Evolutionary conservation across 768 basidiomycete species (phyloP), one percentile per base, ranked within the genome.

Genomic region (Clitopilus hobsonii): DNA sequence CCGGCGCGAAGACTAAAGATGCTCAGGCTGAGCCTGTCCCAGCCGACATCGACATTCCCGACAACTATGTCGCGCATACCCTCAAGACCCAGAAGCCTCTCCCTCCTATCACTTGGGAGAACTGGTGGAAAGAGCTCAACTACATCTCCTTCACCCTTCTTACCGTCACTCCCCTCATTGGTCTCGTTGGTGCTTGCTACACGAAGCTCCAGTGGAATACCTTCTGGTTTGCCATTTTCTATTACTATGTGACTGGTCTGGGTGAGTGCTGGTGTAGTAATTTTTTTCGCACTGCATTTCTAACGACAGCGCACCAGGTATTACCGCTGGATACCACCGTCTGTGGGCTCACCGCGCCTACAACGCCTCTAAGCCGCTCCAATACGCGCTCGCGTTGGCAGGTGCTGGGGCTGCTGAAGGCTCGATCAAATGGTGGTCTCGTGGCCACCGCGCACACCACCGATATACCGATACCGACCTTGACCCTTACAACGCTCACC

Each of bases 391-490:
- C 49, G 91, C 94, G 23, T 63, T 89, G 18, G 80, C 85, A 8
- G 97, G 96, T 50, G 87, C 93, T 1, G 96, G 97, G 49, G 95
- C 96, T 4, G 89, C 96, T 48, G 84, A 99, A 67, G 96, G 96
- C 7, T 97, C 95, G 20, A 96, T 99, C 75, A 90, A 92, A 70
- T 98, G 97, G 97, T 98, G 97, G 97, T 88, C 88, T 20, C 84
- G 97, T 52, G 95, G 95, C 49, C 97, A 99, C 77, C 91, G 96
- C 57, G 96, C 96, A 2, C 95, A 97, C 70, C 95, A 97, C 67
- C 84, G 94, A 38, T 96, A 97, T 76, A 98, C 94, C 61, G 94
- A 96, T 72, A 98, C 94, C 64, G 91, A 94, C 54, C 88, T 98
- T 59, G 94, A 97, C 72, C 94, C 95, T 0, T 97, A 98, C 76